These are phyloP conservation scores for Nicotiana otophora DNA, from an alignment of 257 asterid species.

Conservation along the genomic window DNA sequence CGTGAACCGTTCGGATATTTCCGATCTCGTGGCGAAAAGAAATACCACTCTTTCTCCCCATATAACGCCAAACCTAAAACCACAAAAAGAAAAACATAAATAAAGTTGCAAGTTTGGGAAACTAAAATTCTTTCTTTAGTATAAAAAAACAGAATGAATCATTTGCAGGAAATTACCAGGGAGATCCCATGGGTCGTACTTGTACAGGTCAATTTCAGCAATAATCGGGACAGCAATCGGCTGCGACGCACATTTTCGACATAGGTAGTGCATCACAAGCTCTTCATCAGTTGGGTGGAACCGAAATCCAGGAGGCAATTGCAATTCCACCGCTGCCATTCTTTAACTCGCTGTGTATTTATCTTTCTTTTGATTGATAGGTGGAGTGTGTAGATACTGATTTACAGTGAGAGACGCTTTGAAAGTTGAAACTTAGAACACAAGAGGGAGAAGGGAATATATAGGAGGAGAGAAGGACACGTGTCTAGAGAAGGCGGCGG, in stretches of 20 bases:
- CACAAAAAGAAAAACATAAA: background rate
- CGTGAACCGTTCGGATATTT: constrained; percentile 92
- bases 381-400: background rate
- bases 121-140: background rate
- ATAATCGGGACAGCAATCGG: constrained; percentile 65
- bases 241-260: constrained; percentile 63
- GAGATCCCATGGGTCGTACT: constrained; percentile 74
- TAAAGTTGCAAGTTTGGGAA: background rate
- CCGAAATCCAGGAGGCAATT: constrained; percentile 78
- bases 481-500: constrained; percentile 31
- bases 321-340: constrained; percentile 45
- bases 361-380: background rate
- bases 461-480: constrained; percentile 39
- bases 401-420: constrained; percentile 22
- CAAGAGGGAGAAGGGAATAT: constrained; percentile 34
- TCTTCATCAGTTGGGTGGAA: constrained; percentile 95
- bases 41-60: constrained; percentile 95
- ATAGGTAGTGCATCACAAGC: constrained; percentile 74
- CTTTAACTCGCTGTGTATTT: background rate
- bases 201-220: constrained; percentile 81
- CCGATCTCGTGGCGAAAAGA: constrained; percentile 82
- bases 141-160: background rate
- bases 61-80: constrained; percentile 57
- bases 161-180: constrained; percentile 46
- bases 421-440: constrained; percentile 44